phyloP scores from a whole-genome alignment of 345 rosid species.

The Camelina laxa region DNA sequence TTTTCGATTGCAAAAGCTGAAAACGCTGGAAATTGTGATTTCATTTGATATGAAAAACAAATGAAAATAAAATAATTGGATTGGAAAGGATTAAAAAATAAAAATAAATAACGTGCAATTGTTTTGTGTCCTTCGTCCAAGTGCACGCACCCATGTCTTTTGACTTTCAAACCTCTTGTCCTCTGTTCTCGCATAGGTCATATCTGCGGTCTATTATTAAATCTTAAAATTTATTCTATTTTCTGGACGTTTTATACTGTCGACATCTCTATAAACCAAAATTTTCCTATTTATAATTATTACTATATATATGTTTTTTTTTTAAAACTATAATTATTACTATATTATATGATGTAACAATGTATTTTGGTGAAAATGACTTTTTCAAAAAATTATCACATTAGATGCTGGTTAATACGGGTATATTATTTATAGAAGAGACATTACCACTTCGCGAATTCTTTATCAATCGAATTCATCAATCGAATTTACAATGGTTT shows the following conservation, averaged over 20 bases:
- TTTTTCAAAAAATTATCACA: not conserved
- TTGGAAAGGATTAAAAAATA: not conserved
- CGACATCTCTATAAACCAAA: constrained; percentile 18
- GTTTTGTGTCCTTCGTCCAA: constrained; percentile 28
- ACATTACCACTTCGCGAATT: no score
- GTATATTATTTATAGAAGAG: not conserved
- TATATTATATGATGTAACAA: not conserved
- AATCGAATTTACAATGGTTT: not conserved
- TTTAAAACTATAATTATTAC: not conserved
- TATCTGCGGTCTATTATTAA: constrained; percentile 14
- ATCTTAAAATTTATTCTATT: not conserved
- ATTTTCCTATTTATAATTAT: not conserved
- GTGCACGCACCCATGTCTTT: constrained; percentile 43
- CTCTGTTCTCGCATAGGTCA: constrained; percentile 26
- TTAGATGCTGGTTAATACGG: not conserved
- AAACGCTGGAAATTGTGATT: constrained; percentile 12
- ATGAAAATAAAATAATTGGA: not conserved
- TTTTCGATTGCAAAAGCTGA: no score
- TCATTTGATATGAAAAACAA: not conserved
- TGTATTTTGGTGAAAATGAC: not conserved
- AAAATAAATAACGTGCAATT: constrained; percentile 14
- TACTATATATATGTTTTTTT: not conserved
- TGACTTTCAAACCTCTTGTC: constrained; percentile 43
- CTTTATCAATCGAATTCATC: no score
- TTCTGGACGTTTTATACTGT: constrained; percentile 21